phyloP scores from a whole-genome alignment of 306 rosid species.

The Corylus heterophylla region DNA sequence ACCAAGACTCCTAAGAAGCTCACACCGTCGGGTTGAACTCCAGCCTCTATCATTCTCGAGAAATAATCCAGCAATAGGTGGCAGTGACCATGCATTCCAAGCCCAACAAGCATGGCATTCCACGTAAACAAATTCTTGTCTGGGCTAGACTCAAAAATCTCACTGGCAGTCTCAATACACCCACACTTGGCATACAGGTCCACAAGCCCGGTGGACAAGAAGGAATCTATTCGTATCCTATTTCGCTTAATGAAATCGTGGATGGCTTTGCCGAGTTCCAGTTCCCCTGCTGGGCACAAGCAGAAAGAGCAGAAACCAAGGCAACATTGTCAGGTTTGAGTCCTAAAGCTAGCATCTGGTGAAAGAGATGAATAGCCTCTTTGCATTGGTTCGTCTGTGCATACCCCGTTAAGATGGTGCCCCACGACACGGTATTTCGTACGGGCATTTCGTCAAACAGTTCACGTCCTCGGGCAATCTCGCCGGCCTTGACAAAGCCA shows the following conservation, averaged over 20 bases:
- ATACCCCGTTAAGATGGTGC: constrained; percentile 68
- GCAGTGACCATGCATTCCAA: constrained; percentile 71
- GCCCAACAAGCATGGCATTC: constrained; percentile 84
- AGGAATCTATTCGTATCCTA: constrained; percentile 46
- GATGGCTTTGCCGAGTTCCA: constrained; percentile 56
- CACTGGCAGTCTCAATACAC: constrained; percentile 53
- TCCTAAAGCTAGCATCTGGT: constrained; percentile 42
- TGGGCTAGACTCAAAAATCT: constrained; percentile 46
- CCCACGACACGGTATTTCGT: constrained; percentile 64
- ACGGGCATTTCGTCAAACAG: constrained; percentile 61
- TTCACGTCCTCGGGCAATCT: constrained; percentile 37
- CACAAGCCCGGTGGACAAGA: constrained; percentile 65
- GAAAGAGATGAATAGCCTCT: constrained; percentile 51
- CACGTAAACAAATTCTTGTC: constrained; percentile 60
- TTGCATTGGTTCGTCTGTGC: constrained; percentile 35
- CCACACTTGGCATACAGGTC: constrained; percentile 82
- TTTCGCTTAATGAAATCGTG: constrained; percentile 46
- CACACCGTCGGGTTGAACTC: constrained; percentile 63
- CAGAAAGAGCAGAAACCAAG: constrained; percentile 69
- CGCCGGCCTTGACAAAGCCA: constrained; percentile 49
- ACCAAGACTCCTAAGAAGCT: constrained; percentile 65
- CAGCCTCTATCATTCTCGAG: constrained; percentile 45
- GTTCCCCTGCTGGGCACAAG: constrained; percentile 63
- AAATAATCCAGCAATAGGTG: constrained; percentile 40
- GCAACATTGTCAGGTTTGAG: constrained; percentile 57